A percentile compares a stretch with the other conserved stretches of the same genome.
These are phyloP conservation scores for Aspergillus tamarii DNA, from an alignment of 2,329 filamentous ascomycete genomes.

Conservation along the genomic window DNA sequence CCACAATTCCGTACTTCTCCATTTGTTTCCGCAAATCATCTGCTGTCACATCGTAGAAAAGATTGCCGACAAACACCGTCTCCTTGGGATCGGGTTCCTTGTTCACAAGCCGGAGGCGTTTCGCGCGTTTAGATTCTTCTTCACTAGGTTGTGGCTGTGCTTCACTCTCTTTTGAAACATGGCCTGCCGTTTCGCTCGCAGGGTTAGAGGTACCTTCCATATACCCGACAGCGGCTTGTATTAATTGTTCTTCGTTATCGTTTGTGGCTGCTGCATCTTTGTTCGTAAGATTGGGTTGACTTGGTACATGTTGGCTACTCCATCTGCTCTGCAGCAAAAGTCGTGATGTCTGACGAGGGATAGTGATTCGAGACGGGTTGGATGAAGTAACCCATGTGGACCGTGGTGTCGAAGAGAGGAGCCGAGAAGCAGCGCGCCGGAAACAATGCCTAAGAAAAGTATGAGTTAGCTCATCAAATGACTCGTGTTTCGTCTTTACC, in stretches of 20 bases:
- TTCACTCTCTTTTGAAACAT: conserved; percentile 37
- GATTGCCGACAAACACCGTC: conserved; percentile 68
- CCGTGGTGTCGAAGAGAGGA: conserved; percentile 52
- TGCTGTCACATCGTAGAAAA: conserved; percentile 69
- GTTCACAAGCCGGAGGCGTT: conserved; percentile 13
- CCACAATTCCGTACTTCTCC: conserved; percentile 59
- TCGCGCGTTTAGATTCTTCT: conserved; percentile 15
- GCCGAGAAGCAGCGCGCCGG: conserved; percentile 60
- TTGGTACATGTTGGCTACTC: conserved; percentile 15
- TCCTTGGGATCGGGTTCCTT: conserved; percentile 38
- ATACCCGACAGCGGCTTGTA: conserved; percentile 10
- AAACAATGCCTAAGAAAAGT: conserved; percentile 55
- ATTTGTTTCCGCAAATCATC: conserved; percentile 65
- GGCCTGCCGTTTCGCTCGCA: background rate
- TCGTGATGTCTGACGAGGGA: conserved; percentile 44
- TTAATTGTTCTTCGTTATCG: conserved; percentile 8
- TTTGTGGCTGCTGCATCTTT: background rate
- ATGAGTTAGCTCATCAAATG: background rate
- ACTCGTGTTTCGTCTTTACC: background rate
- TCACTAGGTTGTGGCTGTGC: conserved; percentile 24
- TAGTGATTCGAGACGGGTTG: conserved; percentile 31
- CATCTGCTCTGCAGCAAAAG: conserved; percentile 46
- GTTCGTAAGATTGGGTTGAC: background rate
- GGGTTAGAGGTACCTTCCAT: conserved; percentile 1
- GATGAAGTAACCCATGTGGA: conserved; percentile 45